phyloP scores from a whole-genome alignment of 306 rosid genomes.

The Cicer pinnatifidum region DNA sequence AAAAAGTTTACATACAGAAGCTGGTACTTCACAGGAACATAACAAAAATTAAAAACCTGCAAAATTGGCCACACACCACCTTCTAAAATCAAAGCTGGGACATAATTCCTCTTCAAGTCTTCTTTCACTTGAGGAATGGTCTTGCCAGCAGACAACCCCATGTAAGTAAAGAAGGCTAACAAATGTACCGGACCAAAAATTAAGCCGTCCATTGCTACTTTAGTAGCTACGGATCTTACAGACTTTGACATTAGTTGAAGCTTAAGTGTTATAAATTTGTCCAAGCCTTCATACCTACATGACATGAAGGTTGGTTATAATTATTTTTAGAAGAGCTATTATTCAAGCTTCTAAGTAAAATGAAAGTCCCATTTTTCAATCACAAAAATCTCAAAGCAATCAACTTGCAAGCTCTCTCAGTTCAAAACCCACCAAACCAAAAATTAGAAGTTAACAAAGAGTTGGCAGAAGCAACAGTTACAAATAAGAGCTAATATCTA shows the following conservation, averaged over 20 bases:
- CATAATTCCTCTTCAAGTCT: conserved; percentile 69
- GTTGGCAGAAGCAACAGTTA: neutral
- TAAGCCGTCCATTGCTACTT: conserved; percentile 74
- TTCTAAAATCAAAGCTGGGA: conserved; percentile 76
- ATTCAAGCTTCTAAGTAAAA: neutral
- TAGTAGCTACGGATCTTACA: conserved; percentile 59
- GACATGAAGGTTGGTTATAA: conserved; percentile 21
- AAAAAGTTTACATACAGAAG: conserved; percentile 86
- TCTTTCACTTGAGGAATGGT: conserved; percentile 67
- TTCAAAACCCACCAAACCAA: neutral
- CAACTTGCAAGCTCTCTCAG: conserved; percentile 27
- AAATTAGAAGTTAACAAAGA: neutral
- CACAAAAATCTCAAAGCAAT: conserved; percentile 33
- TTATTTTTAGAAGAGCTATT: conserved; percentile 1
- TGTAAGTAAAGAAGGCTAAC: conserved; percentile 75
- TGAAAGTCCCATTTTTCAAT: neutral
- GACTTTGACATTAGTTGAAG: conserved; percentile 69
- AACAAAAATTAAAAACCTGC: conserved; percentile 74
- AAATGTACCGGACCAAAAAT: conserved; percentile 78
- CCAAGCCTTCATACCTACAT: conserved; percentile 85
- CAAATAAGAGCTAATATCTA: neutral
- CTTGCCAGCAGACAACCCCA: conserved; percentile 81
- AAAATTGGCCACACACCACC: conserved; percentile 82
- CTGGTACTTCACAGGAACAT: conserved; percentile 81
- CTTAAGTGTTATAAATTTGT: conserved; percentile 60